Percentiles rank a stretch among this genome's conserved stretches.
These are phyloP conservation scores for Adansonia gregorii DNA, from an alignment of 441 rosid species.

Conservation along the genomic window DNA sequence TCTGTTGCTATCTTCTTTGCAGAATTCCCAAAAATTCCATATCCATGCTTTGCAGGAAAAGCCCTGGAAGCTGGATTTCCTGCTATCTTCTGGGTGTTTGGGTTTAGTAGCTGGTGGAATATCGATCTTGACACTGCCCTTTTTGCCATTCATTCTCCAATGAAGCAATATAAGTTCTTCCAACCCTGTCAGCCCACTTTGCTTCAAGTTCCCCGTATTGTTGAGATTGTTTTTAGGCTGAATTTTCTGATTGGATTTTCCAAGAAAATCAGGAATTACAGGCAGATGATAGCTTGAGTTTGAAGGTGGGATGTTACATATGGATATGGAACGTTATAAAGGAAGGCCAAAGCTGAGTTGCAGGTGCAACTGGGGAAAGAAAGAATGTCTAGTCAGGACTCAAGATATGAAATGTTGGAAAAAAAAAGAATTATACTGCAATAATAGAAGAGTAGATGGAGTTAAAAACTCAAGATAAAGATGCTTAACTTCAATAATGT, in stretches of 20 bases:
- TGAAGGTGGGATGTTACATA: constrained; percentile 17
- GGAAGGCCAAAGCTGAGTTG: constrained; percentile 19
- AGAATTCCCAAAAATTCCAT: constrained; percentile 54
- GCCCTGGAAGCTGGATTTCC: constrained; percentile 23
- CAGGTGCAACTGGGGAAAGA: constrained; percentile 47
- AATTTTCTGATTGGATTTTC: constrained; percentile 16
- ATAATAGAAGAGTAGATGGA: constrained; percentile 49
- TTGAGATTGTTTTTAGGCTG: background rate
- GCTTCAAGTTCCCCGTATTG: constrained; percentile 32
- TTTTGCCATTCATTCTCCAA: constrained; percentile 68
- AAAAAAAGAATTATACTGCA: constrained; percentile 41
- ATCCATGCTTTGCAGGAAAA: constrained; percentile 44
- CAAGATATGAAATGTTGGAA: constrained; percentile 33
- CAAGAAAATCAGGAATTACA: constrained; percentile 4
- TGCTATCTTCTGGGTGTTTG: constrained; percentile 31
- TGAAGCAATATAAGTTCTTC: constrained; percentile 29
- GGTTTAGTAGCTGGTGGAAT: constrained; percentile 40
- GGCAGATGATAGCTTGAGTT: background rate
- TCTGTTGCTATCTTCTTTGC: constrained; percentile 55
- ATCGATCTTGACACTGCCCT: constrained; percentile 46
- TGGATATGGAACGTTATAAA: constrained; percentile 32
- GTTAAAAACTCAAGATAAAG: constrained; percentile 48
- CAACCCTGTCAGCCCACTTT: background rate
- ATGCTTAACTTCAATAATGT: constrained; percentile 70
- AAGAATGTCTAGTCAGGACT: constrained; percentile 46